A percentile compares a stretch with the other conserved stretches of the same genome.
Conservation (phyloP, 1,284 basidiomycete species). For the Cutaneotrichosporon spelunceum region DNA sequence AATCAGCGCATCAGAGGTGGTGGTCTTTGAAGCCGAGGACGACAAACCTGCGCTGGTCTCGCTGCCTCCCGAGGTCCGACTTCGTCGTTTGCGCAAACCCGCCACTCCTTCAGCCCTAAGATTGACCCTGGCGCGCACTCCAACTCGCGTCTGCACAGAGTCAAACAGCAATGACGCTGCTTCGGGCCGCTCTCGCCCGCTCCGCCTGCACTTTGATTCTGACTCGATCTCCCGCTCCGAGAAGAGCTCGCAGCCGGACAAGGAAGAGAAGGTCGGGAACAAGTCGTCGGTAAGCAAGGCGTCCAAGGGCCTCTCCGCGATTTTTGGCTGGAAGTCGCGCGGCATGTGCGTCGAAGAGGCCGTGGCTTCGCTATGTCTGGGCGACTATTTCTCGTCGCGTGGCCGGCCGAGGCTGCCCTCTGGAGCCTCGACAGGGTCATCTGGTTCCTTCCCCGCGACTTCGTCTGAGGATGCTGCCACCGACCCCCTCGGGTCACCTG, state of each 20-base stretch:
- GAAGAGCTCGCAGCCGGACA: conserved; percentile 3
- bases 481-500: background rate
- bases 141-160: background rate
- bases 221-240: conserved; percentile 7
- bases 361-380: conserved; percentile 39
- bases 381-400: conserved; percentile 42
- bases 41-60: conserved; percentile 8
- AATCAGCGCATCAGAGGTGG: conserved; percentile 30
- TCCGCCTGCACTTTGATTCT: conserved; percentile 13
- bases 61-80: background rate
- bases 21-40: conserved; percentile 35
- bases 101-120: conserved; percentile 38
- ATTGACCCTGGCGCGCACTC: conserved; percentile 23
- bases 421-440: background rate
- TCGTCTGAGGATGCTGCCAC: conserved; percentile 2
- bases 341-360: conserved; percentile 39
- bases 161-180: conserved; percentile 1
- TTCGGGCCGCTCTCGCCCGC: conserved; percentile 4
- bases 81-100: conserved; percentile 40
- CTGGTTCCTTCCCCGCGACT: background rate
- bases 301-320: background rate
- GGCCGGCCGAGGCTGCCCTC: conserved; percentile 4
- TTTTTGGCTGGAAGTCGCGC: conserved; percentile 32
- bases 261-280: background rate
- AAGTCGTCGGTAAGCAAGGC: background rate